phyloP scores from a whole-genome alignment of 495 filamentous ascomycete genomes.

The Talaromyces thailandensis region DNA sequence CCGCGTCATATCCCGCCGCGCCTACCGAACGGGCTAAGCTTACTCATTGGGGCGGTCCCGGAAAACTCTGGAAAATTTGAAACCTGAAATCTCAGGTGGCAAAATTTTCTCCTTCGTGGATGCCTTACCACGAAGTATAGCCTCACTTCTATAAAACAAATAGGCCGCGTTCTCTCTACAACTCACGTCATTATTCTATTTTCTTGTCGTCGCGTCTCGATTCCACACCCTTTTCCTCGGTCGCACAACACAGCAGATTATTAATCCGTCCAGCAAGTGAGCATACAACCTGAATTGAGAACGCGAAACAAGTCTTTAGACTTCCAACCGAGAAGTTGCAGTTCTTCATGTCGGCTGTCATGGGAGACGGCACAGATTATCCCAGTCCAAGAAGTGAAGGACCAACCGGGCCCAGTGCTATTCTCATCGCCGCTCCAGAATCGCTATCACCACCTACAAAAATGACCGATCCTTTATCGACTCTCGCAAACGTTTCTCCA shows the following conservation, averaged over 20 bases:
- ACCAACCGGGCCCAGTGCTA: conserved; percentile 28
- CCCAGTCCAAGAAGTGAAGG: conserved; percentile 44
- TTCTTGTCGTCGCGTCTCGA: background rate
- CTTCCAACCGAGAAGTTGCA: conserved; percentile 1
- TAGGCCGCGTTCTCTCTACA: background rate
- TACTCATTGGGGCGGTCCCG: background rate
- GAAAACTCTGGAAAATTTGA: background rate
- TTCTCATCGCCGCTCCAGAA: conserved; percentile 32
- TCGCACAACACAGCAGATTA: background rate
- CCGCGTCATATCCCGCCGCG: background rate
- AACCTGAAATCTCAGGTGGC: conserved; percentile 8
- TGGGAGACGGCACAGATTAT: conserved; percentile 45
- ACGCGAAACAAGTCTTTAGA: background rate
- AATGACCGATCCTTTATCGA: conserved; percentile 28
- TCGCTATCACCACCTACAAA: conserved; percentile 26
- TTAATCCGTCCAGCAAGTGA: background rate
- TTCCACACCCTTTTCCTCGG: background rate
- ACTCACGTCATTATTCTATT: background rate
- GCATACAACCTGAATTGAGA: background rate
- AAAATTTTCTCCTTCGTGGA: conserved; percentile 7
- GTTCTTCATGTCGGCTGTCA: conserved; percentile 15
- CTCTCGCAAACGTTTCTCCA: conserved; percentile 13
- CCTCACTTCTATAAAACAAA: conserved; percentile 3
- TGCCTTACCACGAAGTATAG: conserved; percentile 5
- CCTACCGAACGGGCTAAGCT: background rate